These are phyloP conservation scores for Fusarium incarnatum DNA, from an alignment of 2,329 filamentous ascomycete species.

Conservation along the genomic window DNA sequence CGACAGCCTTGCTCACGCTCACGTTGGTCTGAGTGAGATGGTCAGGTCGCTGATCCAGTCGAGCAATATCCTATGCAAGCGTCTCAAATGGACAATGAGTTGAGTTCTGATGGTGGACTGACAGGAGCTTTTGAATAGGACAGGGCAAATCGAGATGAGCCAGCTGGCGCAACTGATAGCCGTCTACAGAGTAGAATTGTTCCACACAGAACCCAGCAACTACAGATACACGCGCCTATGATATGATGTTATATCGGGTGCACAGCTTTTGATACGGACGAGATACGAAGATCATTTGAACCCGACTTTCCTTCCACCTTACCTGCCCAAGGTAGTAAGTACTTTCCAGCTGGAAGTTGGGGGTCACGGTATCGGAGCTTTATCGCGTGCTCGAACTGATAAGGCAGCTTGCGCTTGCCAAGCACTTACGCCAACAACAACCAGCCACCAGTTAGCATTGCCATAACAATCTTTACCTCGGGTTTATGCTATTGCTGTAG, in stretches of 20 bases:
- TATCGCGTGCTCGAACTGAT: slow-evolving; percentile 37
- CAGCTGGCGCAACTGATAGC: slow-evolving; percentile 40
- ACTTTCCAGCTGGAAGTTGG: slow-evolving; percentile 15
- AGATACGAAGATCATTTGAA: slow-evolving; percentile 23
- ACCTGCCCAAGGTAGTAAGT: slow-evolving; percentile 19
- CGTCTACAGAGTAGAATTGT: slow-evolving; percentile 22
- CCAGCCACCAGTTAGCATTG: slow-evolving; percentile 22
- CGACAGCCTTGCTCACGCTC: slow-evolving; percentile 23
- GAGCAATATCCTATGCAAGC: slow-evolving; percentile 31
- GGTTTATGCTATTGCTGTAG: not conserved
- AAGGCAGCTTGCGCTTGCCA: slow-evolving; percentile 19
- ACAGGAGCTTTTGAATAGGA: slow-evolving; percentile 20
- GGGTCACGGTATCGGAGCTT: slow-evolving; percentile 17
- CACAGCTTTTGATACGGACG: slow-evolving; percentile 6
- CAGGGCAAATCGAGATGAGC: slow-evolving; percentile 39
- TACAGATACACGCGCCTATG: slow-evolving; percentile 20
- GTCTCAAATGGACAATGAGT: slow-evolving; percentile 19
- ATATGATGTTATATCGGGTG: slow-evolving; percentile 28
- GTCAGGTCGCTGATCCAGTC: slow-evolving; percentile 30
- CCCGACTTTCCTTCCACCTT: not conserved
- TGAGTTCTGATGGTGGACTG: slow-evolving; percentile 26
- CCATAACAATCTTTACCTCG: slow-evolving; percentile 22
- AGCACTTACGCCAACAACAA: slow-evolving; percentile 1
- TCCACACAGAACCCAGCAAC: slow-evolving; percentile 38
- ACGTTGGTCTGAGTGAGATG: slow-evolving; percentile 21